Conservation (phyloP, 495 filamentous ascomycete species). For the Pyrenula aspistea region DNA sequence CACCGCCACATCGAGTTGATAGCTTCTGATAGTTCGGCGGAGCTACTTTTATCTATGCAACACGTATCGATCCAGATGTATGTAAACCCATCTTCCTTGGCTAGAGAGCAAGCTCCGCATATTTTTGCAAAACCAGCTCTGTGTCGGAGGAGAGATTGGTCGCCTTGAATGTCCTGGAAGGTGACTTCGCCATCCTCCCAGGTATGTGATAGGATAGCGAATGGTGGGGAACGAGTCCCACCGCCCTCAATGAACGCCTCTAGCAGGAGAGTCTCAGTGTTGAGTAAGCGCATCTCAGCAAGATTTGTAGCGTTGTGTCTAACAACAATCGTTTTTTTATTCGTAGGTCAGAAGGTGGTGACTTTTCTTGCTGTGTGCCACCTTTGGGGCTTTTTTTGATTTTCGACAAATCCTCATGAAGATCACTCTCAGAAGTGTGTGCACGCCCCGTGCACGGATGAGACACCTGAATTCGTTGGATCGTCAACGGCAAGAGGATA, state of each 20-base stretch:
- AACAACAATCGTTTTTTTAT: neutral
- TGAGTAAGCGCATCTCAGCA: constrained; percentile 18
- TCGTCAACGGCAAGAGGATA: neutral
- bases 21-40: neutral
- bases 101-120: neutral
- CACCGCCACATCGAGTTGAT: neutral
- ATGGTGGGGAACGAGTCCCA: constrained; percentile 8
- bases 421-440: neutral
- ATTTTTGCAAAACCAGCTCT: neutral
- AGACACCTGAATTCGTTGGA: neutral
- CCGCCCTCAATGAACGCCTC: constrained; percentile 11
- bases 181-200: constrained; percentile 21
- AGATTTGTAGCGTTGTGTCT: neutral
- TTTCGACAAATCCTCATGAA: neutral
- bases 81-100: neutral
- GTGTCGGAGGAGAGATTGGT: neutral
- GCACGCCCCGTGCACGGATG: neutral
- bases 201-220: constrained; percentile 26
- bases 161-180: constrained; percentile 12
- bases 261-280: constrained; percentile 13
- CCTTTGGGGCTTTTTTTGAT: neutral
- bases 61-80: neutral
- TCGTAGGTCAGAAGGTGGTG: neutral
- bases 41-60: neutral
- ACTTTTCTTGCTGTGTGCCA: neutral